Conservation (phyloP, 208 protist genomes). For the Leishmania amazonensis region DNA sequence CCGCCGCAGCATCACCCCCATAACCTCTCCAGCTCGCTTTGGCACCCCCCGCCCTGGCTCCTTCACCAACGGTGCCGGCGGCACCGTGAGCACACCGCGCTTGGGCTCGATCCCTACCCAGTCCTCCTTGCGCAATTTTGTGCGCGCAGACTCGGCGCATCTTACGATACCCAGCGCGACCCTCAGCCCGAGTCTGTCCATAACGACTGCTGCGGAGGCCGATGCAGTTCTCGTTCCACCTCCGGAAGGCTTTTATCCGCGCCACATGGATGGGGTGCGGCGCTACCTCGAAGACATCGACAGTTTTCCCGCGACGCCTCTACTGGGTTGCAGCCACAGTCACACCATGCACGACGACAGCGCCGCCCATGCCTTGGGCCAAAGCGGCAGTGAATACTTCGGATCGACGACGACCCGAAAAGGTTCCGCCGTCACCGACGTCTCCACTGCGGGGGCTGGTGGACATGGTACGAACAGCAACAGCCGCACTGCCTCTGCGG, state of each 20-base stretch:
- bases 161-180: not conserved
- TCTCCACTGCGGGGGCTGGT: not conserved
- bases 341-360: slow-evolving; percentile 12
- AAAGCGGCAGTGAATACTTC: not conserved
- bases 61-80: not conserved
- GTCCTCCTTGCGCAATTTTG: not conserved
- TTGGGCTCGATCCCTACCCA: not conserved
- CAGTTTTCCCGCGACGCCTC: slow-evolving; percentile 22
- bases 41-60: not conserved
- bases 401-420: not conserved
- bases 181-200: slow-evolving; percentile 1
- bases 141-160: slow-evolving; percentile 12
- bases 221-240: slow-evolving; percentile 25
- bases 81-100: not conserved
- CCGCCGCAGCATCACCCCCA: slow-evolving; percentile 24
- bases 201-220: not conserved
- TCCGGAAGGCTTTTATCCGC: slow-evolving; percentile 54
- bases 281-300: slow-evolving; percentile 23
- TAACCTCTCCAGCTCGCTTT: slow-evolving; percentile 8
- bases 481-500: not conserved
- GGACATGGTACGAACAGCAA: not conserved
- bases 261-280: slow-evolving; percentile 20
- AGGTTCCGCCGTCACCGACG: not conserved
- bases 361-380: not conserved
- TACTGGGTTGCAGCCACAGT: slow-evolving; percentile 12